Conservation (phyloP, 2,329 filamentous ascomycete species). For the Arthrobotrys megalospora region DNA sequence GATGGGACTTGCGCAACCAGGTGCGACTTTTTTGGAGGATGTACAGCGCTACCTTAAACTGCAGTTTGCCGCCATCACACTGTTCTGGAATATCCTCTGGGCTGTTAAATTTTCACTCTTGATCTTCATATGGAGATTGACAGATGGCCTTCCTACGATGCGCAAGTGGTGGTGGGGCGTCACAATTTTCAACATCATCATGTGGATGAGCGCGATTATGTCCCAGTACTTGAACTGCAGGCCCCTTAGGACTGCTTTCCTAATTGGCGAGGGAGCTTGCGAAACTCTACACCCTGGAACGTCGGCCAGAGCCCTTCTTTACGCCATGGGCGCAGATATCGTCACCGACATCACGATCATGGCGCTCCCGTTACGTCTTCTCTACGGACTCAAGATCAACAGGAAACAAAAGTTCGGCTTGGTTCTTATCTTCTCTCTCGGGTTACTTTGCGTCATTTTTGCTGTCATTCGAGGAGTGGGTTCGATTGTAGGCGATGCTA, state of each 20-base stretch:
- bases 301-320: conserved; percentile 61
- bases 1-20: conserved; percentile 48
- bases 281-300: conserved; percentile 56
- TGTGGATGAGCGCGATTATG: conserved; percentile 64
- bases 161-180: conserved; percentile 65
- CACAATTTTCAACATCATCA: conserved; percentile 64
- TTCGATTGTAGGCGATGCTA: conserved; percentile 54
- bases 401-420: conserved; percentile 65
- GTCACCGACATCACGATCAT: conserved; percentile 65
- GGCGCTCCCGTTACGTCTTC: conserved; percentile 65
- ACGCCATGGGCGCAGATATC: conserved; percentile 65
- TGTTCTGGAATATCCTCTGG: conserved; percentile 66
- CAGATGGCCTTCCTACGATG: conserved; percentile 64
- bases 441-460: conserved; percentile 65
- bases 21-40: conserved; percentile 36
- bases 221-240: conserved; percentile 65
- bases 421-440: conserved; percentile 64
- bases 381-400: conserved; percentile 65
- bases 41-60: conserved; percentile 64
- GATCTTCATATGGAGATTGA: conserved; percentile 65
- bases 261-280: conserved; percentile 63
- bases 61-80: conserved; percentile 65
- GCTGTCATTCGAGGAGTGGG: conserved; percentile 64
- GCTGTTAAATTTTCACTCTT: conserved; percentile 65
- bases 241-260: conserved; percentile 64